Evolutionary conservation across 805 yeast genomes (phyloP).

Genomic region (Saccharomycopsis sp.): DNA sequence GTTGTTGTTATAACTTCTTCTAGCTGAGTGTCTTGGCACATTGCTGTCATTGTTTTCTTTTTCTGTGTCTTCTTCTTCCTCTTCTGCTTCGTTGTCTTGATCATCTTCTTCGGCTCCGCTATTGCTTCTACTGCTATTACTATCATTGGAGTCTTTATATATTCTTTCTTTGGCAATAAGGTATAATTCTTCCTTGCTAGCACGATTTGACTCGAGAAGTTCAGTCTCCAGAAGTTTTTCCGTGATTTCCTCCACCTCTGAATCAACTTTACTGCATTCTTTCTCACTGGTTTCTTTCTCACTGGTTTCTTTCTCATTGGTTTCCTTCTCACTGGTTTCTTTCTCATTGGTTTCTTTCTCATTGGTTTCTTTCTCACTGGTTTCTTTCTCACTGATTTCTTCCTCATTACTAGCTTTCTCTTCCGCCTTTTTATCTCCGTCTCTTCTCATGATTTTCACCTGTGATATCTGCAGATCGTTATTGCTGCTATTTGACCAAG

Average conservation of each 20-base stretch:
- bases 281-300: neutral
- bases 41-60: neutral
- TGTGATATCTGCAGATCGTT: neutral
- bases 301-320: slow-evolving; percentile 21
- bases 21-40: neutral
- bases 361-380: neutral
- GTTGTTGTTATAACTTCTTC: neutral
- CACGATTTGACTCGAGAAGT: slow-evolving; percentile 31
- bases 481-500: neutral
- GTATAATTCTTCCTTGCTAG: slow-evolving; percentile 39
- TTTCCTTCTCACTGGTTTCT: neutral
- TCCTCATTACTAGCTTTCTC: slow-evolving; percentile 1
- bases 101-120: slow-evolving; percentile 22
- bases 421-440: neutral
- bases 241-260: slow-evolving; percentile 12
- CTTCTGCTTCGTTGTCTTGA: neutral
- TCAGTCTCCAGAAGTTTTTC: slow-evolving; percentile 7
- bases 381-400: neutral
- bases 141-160: slow-evolving; percentile 29
- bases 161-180: slow-evolving; percentile 35
- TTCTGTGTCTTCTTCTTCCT: neutral
- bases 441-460: neutral
- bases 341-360: neutral
- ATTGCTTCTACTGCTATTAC: slow-evolving; percentile 27
- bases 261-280: neutral